phyloP scores from a whole-genome alignment of 495 filamentous ascomycete genomes.

The Neurospora pannonica region DNA sequence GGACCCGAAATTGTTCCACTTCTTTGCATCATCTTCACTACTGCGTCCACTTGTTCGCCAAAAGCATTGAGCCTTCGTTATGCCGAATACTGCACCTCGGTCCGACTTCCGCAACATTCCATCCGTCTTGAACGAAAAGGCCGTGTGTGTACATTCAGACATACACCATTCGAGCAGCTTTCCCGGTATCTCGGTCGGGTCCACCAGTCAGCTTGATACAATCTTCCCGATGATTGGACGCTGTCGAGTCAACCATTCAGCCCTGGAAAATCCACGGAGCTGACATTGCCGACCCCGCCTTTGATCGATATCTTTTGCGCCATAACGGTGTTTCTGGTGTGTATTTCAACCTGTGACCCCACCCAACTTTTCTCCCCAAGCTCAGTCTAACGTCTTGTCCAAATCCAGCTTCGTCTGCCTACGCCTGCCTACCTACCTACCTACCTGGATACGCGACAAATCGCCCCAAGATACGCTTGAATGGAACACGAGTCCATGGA shows the following conservation, averaged over 20 bases:
- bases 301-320: neutral
- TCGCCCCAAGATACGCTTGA: neutral
- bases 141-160: too few relatives aligned
- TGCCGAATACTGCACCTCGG: too few relatives aligned
- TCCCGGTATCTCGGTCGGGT: too few relatives aligned
- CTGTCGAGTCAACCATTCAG: neutral
- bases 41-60: neutral
- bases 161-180: too few relatives aligned
- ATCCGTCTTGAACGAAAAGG: too few relatives aligned
- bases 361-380: neutral
- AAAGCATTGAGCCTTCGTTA: neutral
- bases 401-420: neutral
- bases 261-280: neutral
- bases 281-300: neutral
- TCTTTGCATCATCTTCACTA: neutral
- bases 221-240: too few relatives aligned
- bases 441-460: too few relatives aligned
- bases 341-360: neutral
- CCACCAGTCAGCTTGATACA: too few relatives aligned
- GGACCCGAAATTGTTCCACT: neutral
- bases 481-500: neutral
- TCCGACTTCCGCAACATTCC: too few relatives aligned
- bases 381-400: neutral
- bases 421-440: too few relatives aligned
- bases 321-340: too few relatives aligned